Percentiles rank a stretch among this genome's conserved stretches.
These are phyloP conservation scores for Xylaria intraflava DNA, from an alignment of 495 filamentous ascomycete genomes.

Conservation along the genomic window DNA sequence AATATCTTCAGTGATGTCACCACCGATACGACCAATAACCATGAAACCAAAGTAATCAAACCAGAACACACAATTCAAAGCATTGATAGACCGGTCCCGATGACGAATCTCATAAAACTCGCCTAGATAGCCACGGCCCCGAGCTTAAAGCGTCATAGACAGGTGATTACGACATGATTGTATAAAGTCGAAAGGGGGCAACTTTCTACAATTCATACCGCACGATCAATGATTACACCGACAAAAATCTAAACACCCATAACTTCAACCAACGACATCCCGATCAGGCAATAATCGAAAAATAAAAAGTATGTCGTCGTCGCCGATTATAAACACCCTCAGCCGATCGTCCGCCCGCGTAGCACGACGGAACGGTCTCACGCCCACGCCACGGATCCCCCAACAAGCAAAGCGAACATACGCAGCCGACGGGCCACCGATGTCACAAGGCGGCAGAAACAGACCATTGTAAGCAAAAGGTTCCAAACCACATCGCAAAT, in stretches of 20 bases:
- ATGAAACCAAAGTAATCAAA: too few relatives aligned
- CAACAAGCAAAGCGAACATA: neutral
- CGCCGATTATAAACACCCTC: conserved; percentile 12
- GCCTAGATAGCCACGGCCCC: too few relatives aligned
- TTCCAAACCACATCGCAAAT: neutral
- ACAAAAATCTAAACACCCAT: neutral
- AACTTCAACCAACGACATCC: neutral
- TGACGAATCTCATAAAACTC: neutral
- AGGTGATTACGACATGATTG: neutral
- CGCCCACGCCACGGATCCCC: neutral
- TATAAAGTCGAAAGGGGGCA: neutral
- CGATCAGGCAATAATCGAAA: neutral
- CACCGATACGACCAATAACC: too few relatives aligned
- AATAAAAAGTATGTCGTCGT: conserved; percentile 1
- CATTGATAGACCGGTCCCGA: neutral
- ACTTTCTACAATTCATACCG: neutral
- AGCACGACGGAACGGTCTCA: neutral
- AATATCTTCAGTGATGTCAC: too few relatives aligned
- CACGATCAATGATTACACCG: neutral
- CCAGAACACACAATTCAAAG: too few relatives aligned
- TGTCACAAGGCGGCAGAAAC: conserved; percentile 1
- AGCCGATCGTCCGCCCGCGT: neutral
- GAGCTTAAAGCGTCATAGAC: neutral
- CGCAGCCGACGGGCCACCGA: neutral
- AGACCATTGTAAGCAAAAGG: neutral